phyloP scores from a whole-genome alignment of 1,284 basidiomycete species.

The Xerocomus amazonicus region DNA sequence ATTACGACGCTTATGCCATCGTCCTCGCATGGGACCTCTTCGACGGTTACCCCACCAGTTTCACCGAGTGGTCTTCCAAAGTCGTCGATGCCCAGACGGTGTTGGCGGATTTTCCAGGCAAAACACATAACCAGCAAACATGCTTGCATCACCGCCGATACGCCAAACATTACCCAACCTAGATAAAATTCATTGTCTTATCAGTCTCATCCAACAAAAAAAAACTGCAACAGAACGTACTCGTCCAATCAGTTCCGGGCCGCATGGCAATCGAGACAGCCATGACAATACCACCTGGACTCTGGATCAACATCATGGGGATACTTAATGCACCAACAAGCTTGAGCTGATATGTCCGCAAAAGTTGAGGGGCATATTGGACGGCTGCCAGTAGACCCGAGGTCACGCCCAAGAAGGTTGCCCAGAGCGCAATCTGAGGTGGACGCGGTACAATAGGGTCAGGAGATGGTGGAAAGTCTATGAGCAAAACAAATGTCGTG shows the following conservation, averaged over 20 bases:
- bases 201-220: background rate
- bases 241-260: conserved; percentile 85
- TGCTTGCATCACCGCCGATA: conserved; percentile 85
- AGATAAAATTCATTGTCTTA: background rate
- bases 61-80: conserved; percentile 69
- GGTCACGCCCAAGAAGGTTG: conserved; percentile 83
- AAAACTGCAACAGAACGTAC: conserved; percentile 37
- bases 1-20: conserved; percentile 19
- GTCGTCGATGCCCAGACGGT: conserved; percentile 81
- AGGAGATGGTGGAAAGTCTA: conserved; percentile 40
- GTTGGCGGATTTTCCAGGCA: conserved; percentile 76
- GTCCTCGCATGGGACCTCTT: conserved; percentile 8
- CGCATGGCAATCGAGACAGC: conserved; percentile 67
- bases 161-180: conserved; percentile 84
- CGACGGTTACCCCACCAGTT: background rate
- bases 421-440: conserved; percentile 60
- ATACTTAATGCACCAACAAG: conserved; percentile 92
- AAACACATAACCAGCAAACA: conserved; percentile 79
- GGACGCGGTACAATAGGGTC: conserved; percentile 35
- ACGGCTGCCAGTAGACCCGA: conserved; percentile 75
- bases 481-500: conserved; percentile 55
- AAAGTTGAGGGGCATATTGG: conserved; percentile 88
- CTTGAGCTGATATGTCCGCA: conserved; percentile 72
- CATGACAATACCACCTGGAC: conserved; percentile 88
- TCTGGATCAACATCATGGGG: conserved; percentile 93